Evolutionary conservation across 2,329 filamentous ascomycete genomes (phyloP).

Genomic region (Fusarium tricinctum): DNA sequence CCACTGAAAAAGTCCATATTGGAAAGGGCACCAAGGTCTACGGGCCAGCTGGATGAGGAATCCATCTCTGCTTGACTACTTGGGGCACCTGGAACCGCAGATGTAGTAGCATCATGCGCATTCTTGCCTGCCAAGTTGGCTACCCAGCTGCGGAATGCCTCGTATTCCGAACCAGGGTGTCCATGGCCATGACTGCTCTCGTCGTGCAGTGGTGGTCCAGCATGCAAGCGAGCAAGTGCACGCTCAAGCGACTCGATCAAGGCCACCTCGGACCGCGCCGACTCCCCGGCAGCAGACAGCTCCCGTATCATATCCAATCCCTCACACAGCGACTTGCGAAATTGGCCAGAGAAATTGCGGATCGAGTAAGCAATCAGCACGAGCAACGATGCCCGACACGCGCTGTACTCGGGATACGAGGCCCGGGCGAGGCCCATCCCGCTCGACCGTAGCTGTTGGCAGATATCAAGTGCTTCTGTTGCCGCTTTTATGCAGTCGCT

Average conservation of each 20-base stretch:
- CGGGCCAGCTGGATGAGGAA: neutral
- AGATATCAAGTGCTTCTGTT: slow-evolving; percentile 16
- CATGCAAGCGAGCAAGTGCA: slow-evolving; percentile 6
- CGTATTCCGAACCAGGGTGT: neutral
- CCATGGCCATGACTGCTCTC: neutral
- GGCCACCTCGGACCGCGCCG: slow-evolving; percentile 1
- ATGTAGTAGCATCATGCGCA: neutral
- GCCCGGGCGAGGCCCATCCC: slow-evolving; percentile 9
- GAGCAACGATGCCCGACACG: slow-evolving; percentile 10
- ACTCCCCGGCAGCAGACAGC: slow-evolving; percentile 8
- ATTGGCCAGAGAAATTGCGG: slow-evolving; percentile 6
- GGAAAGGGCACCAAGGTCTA: slow-evolving; percentile 5
- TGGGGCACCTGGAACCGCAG: neutral
- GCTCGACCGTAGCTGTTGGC: slow-evolving; percentile 8
- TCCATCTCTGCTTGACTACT: neutral
- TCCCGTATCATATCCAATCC: slow-evolving; percentile 13
- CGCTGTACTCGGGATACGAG: slow-evolving; percentile 19
- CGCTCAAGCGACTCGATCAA: slow-evolving; percentile 19
- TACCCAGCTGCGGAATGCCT: slow-evolving; percentile 12
- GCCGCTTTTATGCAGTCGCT: slow-evolving; percentile 11
- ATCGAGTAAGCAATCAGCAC: slow-evolving; percentile 21
- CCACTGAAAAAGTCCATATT: slow-evolving; percentile 16
- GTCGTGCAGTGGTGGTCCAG: neutral
- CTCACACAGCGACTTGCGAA: slow-evolving; percentile 3
- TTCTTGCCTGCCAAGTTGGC: slow-evolving; percentile 8